Evolutionary conservation across 345 rosid species (phyloP), one percentile per base, ranked within the genome.

Genomic region (Mercurialis annua): DNA sequence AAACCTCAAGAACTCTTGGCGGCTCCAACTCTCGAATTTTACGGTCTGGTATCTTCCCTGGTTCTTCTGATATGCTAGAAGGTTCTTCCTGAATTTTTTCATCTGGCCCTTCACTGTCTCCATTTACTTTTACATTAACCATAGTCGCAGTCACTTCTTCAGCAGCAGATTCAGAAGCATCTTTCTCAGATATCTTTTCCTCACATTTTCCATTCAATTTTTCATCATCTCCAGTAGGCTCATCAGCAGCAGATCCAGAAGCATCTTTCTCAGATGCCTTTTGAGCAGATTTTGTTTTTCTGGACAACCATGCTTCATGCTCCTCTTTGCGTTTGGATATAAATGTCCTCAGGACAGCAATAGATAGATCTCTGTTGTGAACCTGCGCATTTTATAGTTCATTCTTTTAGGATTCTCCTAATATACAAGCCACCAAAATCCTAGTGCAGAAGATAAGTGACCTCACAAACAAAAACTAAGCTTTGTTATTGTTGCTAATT

Each of bases 1-100:
- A 52, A 47, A 94, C 99, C 98, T 95, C 98, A 38, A 95, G 95
- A 67, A 92, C 97, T 79, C 82, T 85, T 46, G 92, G 88, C 50
- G 94, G 90, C 81, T 86, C 89, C 71, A 88, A 86, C 77, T 86
- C 87, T 30, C 64, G 76, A 77, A 68, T 72, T 70, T 86, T 73
- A 67, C 74, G 85, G 64, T 82, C 88, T 0, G 57, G 40, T 27
- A 36, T 38, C 84, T 84, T 82, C 65, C 71, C 33, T 21, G 83
- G 70, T 75, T 80, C 89, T 68, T 85, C 81, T 11, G 81, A 72
- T 26, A 55, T 67, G 62, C 57, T 57, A 57, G 81, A 71, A 29
- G 78, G 73, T 57, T 76, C 86, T 70, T 79, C 87, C 62, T 68
- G 79, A 63, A 78, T 65, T 58, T 43, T 57, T 75, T 74, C 89